Evolutionary conservation across 2,329 filamentous ascomycete species (phyloP).

Genomic region (Colletotrichum echinochloae): DNA sequence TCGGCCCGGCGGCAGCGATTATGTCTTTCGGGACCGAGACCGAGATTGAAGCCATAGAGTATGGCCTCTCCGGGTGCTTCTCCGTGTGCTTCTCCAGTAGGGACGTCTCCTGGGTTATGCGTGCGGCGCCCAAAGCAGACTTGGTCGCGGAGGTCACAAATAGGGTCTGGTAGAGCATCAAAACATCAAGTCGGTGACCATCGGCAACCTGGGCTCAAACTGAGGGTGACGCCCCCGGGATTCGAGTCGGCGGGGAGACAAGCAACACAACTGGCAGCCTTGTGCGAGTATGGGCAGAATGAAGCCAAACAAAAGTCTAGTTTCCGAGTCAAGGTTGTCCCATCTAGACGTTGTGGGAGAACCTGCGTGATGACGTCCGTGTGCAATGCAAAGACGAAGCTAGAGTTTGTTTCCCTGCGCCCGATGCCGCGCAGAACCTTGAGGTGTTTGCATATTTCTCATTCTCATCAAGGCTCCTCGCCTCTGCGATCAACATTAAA

Average conservation of each 20-base stretch:
- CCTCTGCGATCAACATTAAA: no score
- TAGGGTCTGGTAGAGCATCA: slow-evolving; percentile 49
- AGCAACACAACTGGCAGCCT: neutral
- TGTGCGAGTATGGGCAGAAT: neutral
- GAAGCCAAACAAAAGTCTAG: neutral
- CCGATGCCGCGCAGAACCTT: neutral
- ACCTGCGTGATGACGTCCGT: slow-evolving; percentile 1
- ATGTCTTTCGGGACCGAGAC: slow-evolving; percentile 78
- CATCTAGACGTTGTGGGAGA: neutral
- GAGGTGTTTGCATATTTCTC: neutral
- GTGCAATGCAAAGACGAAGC: neutral
- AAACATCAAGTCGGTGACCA: slow-evolving; percentile 43
- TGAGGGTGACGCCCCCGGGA: neutral
- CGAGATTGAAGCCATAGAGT: slow-evolving; percentile 74
- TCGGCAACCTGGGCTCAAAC: slow-evolving; percentile 19
- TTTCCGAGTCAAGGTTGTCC: neutral
- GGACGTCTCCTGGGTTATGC: slow-evolving; percentile 55
- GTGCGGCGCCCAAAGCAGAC: slow-evolving; percentile 56
- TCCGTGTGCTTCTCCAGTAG: slow-evolving; percentile 78
- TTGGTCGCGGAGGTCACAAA: slow-evolving; percentile 51
- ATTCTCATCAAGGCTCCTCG: no score
- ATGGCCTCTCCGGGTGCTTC: slow-evolving; percentile 80
- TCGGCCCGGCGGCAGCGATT: slow-evolving; percentile 76
- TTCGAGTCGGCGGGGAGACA: neutral
- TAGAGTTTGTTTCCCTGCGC: neutral